Base-by-base conservation (phyloP, 139 green algal genomes). In the Monoraphidium neglectum region DNA sequence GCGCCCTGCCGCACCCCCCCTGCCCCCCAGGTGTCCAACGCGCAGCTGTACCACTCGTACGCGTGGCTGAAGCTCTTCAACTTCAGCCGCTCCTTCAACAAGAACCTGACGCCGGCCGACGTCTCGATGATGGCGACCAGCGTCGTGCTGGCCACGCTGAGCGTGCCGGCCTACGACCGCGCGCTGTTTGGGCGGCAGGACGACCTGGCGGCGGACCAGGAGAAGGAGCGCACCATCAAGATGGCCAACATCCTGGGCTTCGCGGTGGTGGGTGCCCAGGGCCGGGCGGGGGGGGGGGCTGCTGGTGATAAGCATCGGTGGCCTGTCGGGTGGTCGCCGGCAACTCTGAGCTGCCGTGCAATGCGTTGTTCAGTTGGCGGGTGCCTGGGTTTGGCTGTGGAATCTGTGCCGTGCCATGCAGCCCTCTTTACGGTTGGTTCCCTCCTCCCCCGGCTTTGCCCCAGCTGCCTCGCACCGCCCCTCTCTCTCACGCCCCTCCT, bases 241-340 rank as follows among this genome's bases (percentile, higher is more conserved):
- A 97, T 99, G 90, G 94, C 96, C 35, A 93, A 85, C 77, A 95
- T 99, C 65, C 90, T 99, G 30, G 92, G 93, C 54, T 97, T 98
- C 78, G 85, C 81, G 3, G 87, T 91, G 77, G 87, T 89, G 73
- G 69, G 80, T 74, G 35, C 43, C 43, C 43, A 8, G 43, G 43
- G n/a, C n/a, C n/a, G n/a, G n/a, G n/a, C n/a, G n/a, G n/a, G n/a
- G n/a, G n/a, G n/a, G n/a, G n/a, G n/a, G n/a, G n/a, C n/a, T n/a
- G n/a, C n/a, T n/a, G n/a, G n/a, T n/a, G n/a, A n/a, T n/a, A n/a
- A n/a, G n/a, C n/a, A n/a, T n/a, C n/a, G n/a, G n/a, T n/a, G n/a
- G n/a, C n/a, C n/a, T n/a, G n/a, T n/a, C n/a, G n/a, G n/a, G n/a
- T n/a, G n/a, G n/a, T n/a, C n/a, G n/a, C n/a, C n/a, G n/a, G n/a